Base-by-base conservation (phyloP, 169 alveolate species). In the Babesia caballi region DNA sequence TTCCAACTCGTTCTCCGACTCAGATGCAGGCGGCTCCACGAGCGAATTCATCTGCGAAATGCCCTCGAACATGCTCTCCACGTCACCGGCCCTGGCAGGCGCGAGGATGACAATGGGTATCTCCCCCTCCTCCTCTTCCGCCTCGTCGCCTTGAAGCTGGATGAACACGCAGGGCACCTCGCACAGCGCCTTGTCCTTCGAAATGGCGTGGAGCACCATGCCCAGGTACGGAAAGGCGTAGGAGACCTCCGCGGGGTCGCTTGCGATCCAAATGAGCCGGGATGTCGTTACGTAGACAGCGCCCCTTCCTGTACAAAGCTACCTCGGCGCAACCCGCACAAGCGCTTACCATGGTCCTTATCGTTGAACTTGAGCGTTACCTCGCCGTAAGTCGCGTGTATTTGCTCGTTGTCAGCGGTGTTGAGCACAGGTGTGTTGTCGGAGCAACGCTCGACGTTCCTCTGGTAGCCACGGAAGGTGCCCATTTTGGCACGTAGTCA, bases 131-230 rank as follows among this genome's bases (percentile, higher is more conserved):
- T 75, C 85, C 4, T 32, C 59, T 19, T 60, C 70, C 1, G 33
- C 70, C 17, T 41, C 3, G 44, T 60, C 77, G 6, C 73, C 73
- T 47, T 70, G 56, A 0, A 81, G 63, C 36, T 81, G 88, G 27
- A 81, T 81, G 42, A 70, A 69, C 12, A 81, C 35, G 21, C 88
- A 81, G 41, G 88, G 81, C 25, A 30, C 44, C 12, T 46, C 58
- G 46, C 47, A 71, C 30, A 70, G 80, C 5, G 38, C 70, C 42
- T 52, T 72, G 49, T 81, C 88, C 40, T 44, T 81, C 8, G 88
- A 81, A 11, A 81, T 40, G 17, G 88, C 88, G 60, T 81, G 88
- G 32, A 81, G 67, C 53, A 81, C 82, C 60, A 81, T 61, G 17
- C 66, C 40, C 25, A 46, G 41, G 36, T 60, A 70, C 9, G 78